Percentiles rank a stretch among this genome's conserved stretches.
These are phyloP conservation scores for Colletotrichum sp. DNA, from an alignment of 2,329 filamentous ascomycete species.

Conservation along the genomic window DNA sequence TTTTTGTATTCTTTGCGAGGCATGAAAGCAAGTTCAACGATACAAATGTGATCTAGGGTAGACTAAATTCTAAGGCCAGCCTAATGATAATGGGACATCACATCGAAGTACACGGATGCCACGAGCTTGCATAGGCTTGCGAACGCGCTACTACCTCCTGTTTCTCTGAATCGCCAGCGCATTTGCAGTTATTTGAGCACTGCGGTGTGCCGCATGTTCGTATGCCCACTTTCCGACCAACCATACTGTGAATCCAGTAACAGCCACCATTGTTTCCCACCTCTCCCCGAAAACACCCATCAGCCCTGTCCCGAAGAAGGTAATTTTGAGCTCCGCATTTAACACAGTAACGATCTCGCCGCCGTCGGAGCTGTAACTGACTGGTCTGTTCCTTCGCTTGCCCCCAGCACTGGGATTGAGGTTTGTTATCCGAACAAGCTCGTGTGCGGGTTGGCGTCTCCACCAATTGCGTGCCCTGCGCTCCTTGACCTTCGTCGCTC, in stretches of 20 bases:
- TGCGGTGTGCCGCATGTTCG: too few species aligned
- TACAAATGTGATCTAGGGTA: neutral
- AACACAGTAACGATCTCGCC: slow-evolving; percentile 15
- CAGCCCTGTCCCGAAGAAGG: slow-evolving; percentile 13
- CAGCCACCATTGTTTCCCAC: neutral
- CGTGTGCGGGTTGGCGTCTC: neutral
- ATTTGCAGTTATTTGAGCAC: too few species aligned
- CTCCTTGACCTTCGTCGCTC: neutral
- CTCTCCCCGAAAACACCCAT: slow-evolving; percentile 7
- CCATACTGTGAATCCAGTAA: neutral
- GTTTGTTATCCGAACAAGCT: neutral
- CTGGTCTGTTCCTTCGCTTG: neutral
- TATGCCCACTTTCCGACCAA: neutral
- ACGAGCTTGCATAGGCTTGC: too few species aligned
- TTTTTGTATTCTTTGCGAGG: neutral
- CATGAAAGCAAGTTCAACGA: neutral
- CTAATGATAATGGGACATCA: too few species aligned
- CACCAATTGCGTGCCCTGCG: neutral
- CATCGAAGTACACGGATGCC: neutral
- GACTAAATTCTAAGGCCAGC: neutral
- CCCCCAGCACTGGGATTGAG: neutral
- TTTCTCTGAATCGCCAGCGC: too few species aligned
- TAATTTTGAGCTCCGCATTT: neutral
- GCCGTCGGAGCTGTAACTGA: neutral
- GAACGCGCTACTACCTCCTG: too few species aligned